phyloP scores from a whole-genome alignment of 441 rosid genomes.

The Metrosideros polymorpha region DNA sequence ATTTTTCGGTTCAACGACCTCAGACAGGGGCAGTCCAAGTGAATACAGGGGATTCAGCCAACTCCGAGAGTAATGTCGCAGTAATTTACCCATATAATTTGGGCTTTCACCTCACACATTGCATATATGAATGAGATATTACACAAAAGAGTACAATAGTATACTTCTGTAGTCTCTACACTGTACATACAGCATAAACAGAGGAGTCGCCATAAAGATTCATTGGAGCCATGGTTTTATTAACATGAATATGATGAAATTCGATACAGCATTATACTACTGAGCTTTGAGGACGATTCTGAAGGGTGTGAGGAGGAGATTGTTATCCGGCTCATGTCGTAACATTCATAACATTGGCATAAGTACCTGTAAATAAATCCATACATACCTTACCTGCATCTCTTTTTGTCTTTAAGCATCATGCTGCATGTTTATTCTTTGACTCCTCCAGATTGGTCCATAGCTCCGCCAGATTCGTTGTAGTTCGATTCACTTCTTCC shows the following conservation, averaged over 20 bases:
- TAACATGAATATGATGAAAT: too few relatives aligned
- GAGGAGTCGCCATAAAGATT: too few relatives aligned
- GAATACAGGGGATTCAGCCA: background rate
- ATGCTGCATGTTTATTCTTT: background rate
- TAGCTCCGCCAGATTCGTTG: fast-evolving
- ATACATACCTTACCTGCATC: too few relatives aligned
- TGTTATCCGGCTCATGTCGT: too few relatives aligned
- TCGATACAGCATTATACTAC: too few relatives aligned
- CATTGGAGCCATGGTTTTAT: too few relatives aligned
- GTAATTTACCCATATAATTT: background rate
- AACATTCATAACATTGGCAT: too few relatives aligned
- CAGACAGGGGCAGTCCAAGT: background rate
- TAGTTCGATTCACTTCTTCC: background rate
- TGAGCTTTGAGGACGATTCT: too few relatives aligned
- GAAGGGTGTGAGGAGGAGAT: too few relatives aligned
- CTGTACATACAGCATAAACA: background rate
- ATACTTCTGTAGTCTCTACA: background rate
- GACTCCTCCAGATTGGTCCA: background rate
- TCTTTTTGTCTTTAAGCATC: background rate
- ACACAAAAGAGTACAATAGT: background rate
- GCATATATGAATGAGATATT: background rate
- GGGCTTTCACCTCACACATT: background rate
- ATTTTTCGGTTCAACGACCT: too few relatives aligned
- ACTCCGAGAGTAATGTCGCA: background rate
- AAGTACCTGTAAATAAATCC: too few relatives aligned